A percentile compares a stretch with the other conserved stretches of the same genome.
phyloP scores from a whole-genome alignment of 176 grass and related monocot genomes.

The Stipa capillata region DNA sequence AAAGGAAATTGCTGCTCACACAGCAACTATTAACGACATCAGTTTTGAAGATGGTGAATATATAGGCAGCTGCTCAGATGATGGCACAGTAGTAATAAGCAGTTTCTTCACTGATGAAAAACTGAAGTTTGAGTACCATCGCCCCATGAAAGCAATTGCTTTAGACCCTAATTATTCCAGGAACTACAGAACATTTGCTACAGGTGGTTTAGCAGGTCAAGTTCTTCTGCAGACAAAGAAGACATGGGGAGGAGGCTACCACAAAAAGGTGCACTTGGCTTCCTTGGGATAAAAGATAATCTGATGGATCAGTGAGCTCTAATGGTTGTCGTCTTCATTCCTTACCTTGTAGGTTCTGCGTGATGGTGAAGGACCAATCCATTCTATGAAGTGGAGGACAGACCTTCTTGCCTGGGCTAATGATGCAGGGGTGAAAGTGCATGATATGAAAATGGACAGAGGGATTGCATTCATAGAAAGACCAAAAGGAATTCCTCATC shows the following conservation, averaged over 20 bases:
- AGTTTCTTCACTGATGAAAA: constrained; percentile 90
- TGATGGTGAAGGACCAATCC: constrained; percentile 96
- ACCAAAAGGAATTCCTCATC: constrained; percentile 67
- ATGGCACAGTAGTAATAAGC: constrained; percentile 80
- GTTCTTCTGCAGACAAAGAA: constrained; percentile 74
- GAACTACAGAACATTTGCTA: constrained; percentile 80
- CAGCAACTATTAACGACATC: constrained; percentile 83
- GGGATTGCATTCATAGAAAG: constrained; percentile 93
- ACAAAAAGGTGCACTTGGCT: constrained; percentile 56
- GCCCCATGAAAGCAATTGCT: constrained; percentile 93
- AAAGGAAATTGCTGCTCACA: constrained; percentile 77
- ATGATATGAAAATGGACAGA: constrained; percentile 88
- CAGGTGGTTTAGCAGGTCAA: constrained; percentile 95
- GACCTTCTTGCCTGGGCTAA: constrained; percentile 96
- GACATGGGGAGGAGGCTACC: constrained; percentile 71
- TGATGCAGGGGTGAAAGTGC: constrained; percentile 89
- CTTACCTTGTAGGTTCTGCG: constrained; percentile 50
- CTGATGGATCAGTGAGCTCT: constrained; percentile 2
- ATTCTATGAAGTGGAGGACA: constrained; percentile 91
- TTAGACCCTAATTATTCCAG: constrained; percentile 78
- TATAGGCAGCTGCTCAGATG: constrained; percentile 96
- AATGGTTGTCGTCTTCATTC: not conserved
- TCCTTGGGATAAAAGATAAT: constrained; percentile 28
- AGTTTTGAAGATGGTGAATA: constrained; percentile 89
- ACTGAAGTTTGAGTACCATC: constrained; percentile 90